Evolutionary conservation across 2,329 filamentous ascomycete species (phyloP).

Genomic region (Paraphaeosphaeria sporulosa): DNA sequence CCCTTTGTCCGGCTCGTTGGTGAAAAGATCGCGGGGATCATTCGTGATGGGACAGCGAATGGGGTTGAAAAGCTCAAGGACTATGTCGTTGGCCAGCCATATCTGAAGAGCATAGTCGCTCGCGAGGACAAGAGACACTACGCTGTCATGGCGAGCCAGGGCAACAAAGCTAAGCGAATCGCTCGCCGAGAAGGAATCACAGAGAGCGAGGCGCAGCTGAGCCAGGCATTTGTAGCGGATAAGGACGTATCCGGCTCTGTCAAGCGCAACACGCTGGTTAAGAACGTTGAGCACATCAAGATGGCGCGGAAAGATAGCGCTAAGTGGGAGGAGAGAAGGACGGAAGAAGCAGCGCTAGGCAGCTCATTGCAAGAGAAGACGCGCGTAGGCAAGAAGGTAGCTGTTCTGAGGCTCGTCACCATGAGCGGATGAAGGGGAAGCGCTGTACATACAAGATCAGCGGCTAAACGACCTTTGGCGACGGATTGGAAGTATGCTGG

Average conservation of each 20-base stretch:
- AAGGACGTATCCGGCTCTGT: background rate
- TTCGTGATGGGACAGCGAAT: background rate
- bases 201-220: background rate
- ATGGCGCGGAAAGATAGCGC: background rate
- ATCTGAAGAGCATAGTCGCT: background rate
- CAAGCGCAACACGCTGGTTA: background rate
- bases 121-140: background rate
- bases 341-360: conserved; percentile 2
- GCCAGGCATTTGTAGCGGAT: background rate
- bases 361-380: conserved; percentile 8
- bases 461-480: background rate
- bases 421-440: conserved; percentile 5
- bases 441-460: conserved; percentile 6
- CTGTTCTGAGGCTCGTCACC: conserved; percentile 8
- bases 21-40: background rate
- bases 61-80: background rate
- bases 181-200: background rate
- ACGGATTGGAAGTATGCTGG: too few species aligned
- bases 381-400: conserved; percentile 1
- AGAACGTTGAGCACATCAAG: background rate
- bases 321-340: background rate
- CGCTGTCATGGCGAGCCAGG: background rate
- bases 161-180: background rate
- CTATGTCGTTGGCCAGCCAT: background rate
- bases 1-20: background rate